These are phyloP conservation scores for Pichia sp. DNA, from an alignment of 1,139 yeast species.

Conservation along the genomic window DNA sequence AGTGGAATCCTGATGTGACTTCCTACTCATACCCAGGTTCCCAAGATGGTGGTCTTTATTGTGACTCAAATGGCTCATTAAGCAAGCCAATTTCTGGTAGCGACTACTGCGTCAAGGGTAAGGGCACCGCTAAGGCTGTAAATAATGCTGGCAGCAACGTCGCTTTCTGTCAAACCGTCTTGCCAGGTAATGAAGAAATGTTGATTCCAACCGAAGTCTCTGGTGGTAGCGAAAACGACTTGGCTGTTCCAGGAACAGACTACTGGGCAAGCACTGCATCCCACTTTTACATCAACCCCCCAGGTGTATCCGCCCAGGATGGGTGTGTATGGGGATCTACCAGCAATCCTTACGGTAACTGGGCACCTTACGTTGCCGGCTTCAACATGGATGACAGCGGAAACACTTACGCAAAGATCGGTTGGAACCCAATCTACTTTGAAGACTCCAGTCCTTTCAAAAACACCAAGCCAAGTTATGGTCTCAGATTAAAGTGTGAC, in stretches of 20 bases:
- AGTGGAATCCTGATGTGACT: conserved; percentile 65
- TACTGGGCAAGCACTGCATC: conserved; percentile 66
- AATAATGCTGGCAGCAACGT: conserved; percentile 54
- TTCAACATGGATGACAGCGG: conserved; percentile 70
- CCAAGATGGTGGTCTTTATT: conserved; percentile 75
- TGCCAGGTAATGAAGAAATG: conserved; percentile 94
- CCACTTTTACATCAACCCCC: conserved; percentile 81
- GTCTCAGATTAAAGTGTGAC: conserved; percentile 70
- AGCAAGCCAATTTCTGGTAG: conserved; percentile 57
- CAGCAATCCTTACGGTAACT: conserved; percentile 70
- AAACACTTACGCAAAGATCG: conserved; percentile 75
- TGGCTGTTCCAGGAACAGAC: conserved; percentile 82
- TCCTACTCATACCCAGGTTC: conserved; percentile 65
- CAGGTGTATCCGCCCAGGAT: conserved; percentile 71
- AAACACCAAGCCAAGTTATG: conserved; percentile 57
- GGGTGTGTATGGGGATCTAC: conserved; percentile 84
- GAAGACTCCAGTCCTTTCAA: conserved; percentile 54
- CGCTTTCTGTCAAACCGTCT: conserved; percentile 87
- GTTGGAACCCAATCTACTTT: conserved; percentile 84
- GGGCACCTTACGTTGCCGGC: conserved; percentile 93
- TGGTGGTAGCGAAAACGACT: conserved; percentile 41
- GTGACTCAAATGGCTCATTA: conserved; percentile 65
- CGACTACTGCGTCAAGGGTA: conserved; percentile 71
- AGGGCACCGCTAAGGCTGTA: conserved; percentile 61
- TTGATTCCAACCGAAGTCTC: conserved; percentile 72